A percentile compares a stretch with the other conserved stretches of the same genome.
These are phyloP conservation scores for Picea engelmannii DNA, from an alignment of 83 land plant species.

Conservation along the genomic window DNA sequence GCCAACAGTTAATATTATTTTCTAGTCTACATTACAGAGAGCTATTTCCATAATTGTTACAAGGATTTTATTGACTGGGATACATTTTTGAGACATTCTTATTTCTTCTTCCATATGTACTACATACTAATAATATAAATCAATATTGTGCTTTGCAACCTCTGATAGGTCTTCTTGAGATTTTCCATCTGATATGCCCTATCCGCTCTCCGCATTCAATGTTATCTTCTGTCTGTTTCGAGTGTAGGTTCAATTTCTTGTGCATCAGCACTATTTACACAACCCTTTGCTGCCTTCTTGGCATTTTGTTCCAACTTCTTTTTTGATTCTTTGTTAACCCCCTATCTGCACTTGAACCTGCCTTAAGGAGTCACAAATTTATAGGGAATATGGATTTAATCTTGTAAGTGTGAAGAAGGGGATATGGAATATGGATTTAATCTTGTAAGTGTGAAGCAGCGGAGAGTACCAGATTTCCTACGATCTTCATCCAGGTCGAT, in stretches of 20 bases:
- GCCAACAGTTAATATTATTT: no score
- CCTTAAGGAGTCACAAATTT: conserved; percentile 23
- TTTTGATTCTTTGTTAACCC: conserved; percentile 61
- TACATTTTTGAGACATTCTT: neutral
- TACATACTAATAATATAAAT: neutral
- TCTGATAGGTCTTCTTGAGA: neutral
- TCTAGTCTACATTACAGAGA: no score
- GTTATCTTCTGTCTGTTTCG: conserved; percentile 8
- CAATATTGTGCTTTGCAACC: no score
- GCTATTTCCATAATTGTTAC: no score
- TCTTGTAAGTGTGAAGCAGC: conserved; percentile 33
- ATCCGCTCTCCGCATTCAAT: neutral
- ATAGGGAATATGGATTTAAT: conserved; percentile 27
- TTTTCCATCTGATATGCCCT: conserved; percentile 5
- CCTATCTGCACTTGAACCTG: conserved; percentile 35
- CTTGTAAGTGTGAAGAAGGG: conserved; percentile 30
- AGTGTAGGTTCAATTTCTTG: conserved; percentile 1
- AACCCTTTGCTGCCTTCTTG: conserved; percentile 48
- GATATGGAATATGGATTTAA: conserved; percentile 22
- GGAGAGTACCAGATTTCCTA: conserved; percentile 48
- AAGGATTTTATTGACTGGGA: no score
- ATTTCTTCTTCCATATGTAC: neutral
- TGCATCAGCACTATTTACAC: conserved; percentile 32
- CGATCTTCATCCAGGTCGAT: conserved; percentile 70
- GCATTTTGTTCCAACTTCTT: conserved; percentile 67